Base-by-base conservation (phyloP, 2,329 filamentous ascomycete species). In the Atkinsonella texensis region DNA sequence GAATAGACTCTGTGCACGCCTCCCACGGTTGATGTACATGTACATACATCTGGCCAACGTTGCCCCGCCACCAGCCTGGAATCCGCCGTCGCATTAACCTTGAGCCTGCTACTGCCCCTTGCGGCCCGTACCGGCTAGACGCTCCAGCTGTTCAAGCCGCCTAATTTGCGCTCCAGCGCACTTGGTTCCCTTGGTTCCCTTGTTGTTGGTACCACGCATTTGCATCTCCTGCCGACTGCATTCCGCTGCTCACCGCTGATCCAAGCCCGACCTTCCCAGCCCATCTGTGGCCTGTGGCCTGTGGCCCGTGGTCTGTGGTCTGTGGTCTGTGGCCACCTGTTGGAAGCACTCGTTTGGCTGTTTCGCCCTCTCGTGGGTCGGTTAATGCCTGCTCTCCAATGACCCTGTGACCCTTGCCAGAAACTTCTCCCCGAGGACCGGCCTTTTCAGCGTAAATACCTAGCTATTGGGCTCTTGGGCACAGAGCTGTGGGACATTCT, bases 211-310 rank as follows among this genome's bases (percentile, higher is more conserved):
- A 12, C 42, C 35, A 49, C 49, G 13, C 43, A 43, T 18, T 43
- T 28, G 23, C 17, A 11, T 31, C 49, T 23, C 47, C 15, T 5
- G 15, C 28, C 31, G 13, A n/a, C 42, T 20, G 20, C 41, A 39
- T 18, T 46, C n/a, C 15, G 46, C 23, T 18, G 48, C 18, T 53
- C 48, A 48, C 52, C 45, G 52, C 45, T 28, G 48, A 48, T 51
- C 45, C 46, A 23, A 41, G 32, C 45, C 51, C n/a, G 35, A 41
- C 32, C 3, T 39, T 39, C 28, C 28, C 28, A 17, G 18, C 6
- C 46, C 46, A 43, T 3, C 50, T 23, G 5, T 23, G n/a, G 20
- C 20, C 28, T 8, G 28, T 28, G 20, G 20, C 20, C 28, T 28
- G 7, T 28, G 20, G 20, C 4, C 28, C 5, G 28, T 28, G 28